Base-by-base conservation (phyloP, 441 rosid genomes). In the Kokia cookei region DNA sequence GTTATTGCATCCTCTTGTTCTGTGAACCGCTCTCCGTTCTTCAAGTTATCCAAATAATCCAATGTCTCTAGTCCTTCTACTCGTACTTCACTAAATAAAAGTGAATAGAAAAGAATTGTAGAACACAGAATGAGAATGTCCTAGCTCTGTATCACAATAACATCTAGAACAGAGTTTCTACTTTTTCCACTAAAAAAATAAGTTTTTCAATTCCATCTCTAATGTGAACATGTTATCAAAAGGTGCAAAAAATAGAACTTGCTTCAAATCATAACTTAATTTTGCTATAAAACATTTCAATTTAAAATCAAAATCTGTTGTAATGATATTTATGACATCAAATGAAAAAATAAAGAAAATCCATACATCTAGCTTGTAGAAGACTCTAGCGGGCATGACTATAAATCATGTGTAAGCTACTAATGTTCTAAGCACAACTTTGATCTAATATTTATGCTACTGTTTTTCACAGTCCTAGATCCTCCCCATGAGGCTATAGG, bases 51-150 rank as follows among this genome's bases (percentile, higher is more conserved):
- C 45, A 84, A 79, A 69, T 84, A 86, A 75, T 86, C 87, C 69
- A 84, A 72, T 15, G 87, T 86, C 87, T 86, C 89, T 47, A 86
- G 75, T 35, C 89, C 87, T 82, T 86, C 89, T 64, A 86, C 83
- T 14, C 87, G 83, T 76, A 86, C 89, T 84, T 84, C 89, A 76
- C 89, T 73, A 65, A 69, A 78, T 72, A 76, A 60, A 65, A 74
- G 61, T 45, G 73, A 69, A 42, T 1, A 32, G 37, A 66, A 42
- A 70, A 73, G 71, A 54, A 45, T 2, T 15, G 35, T 19, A 13
- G 45, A 22, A 45, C 42, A n/a, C 27, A 63, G 12, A 47, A 73
- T 73, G 17, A 59, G 42, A 26, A 58, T 24, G 19, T 45, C 22
- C 29, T 17, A 37, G 63, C 5, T n/a, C 12, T 19, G 47, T 55